phyloP scores from a whole-genome alignment of 306 rosid genomes.

The peach (Prunus persica) region Prunus_persica_NCBIv2 NC_034012.1:15853501-15854000 shows the following conservation, averaged over 20 bases:
- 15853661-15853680: not conserved
- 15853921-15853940: not conserved
- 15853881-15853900: too few species aligned
- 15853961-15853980: not conserved
- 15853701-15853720: not conserved
- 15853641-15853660: not conserved
- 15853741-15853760: slow-evolving; percentile 2
- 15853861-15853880: not conserved
- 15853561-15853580: slow-evolving; percentile 59
- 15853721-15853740: not conserved
- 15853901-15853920: too few species aligned
- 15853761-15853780: not conserved
- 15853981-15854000: not conserved
- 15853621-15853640: slow-evolving; percentile 40
- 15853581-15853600: slow-evolving; percentile 58
- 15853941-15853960: not conserved
- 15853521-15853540: slow-evolving; percentile 91
- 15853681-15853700: not conserved
- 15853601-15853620: slow-evolving; percentile 28
- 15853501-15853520: slow-evolving; percentile 54
- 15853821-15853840: not conserved
- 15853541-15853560: slow-evolving; percentile 80
- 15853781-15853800: slow-evolving; percentile 7
- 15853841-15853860: not conserved
- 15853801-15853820: not conserved